Conservation (phyloP, 352 stramenopile species). For the Phytopythium litorale region DNA sequence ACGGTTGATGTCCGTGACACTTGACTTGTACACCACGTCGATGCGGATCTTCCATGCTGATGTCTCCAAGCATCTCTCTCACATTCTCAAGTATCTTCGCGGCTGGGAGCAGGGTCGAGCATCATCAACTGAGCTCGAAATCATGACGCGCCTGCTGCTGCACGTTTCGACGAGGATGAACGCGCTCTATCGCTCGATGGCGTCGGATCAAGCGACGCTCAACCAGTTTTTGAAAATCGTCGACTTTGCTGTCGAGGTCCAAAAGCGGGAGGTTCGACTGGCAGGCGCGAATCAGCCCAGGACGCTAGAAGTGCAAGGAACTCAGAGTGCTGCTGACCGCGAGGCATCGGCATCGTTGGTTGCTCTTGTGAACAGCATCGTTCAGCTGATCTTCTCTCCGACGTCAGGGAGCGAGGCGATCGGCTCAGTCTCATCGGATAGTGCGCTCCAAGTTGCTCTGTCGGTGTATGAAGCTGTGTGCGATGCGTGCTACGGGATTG, state of each 20-base stretch:
- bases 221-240: slow-evolving; percentile 29
- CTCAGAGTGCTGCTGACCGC: background rate
- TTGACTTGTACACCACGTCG: slow-evolving; percentile 52
- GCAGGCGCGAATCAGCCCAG: background rate
- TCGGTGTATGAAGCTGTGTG: slow-evolving; percentile 19
- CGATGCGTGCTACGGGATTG: slow-evolving; percentile 25
- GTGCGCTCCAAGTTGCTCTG: slow-evolving; percentile 16
- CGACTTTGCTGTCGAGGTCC: slow-evolving; percentile 27
- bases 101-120: slow-evolving; percentile 26
- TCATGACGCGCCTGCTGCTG: slow-evolving; percentile 33
- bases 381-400: slow-evolving; percentile 30
- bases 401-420: background rate
- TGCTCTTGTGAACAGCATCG: slow-evolving; percentile 43
- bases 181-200: slow-evolving; percentile 28
- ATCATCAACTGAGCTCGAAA: slow-evolving; percentile 36
- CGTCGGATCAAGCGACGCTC: slow-evolving; percentile 20
- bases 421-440: background rate
- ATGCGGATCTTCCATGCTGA: slow-evolving; percentile 46
- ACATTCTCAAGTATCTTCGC: slow-evolving; percentile 37
- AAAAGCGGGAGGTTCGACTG: slow-evolving; percentile 22
- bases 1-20: slow-evolving; percentile 25
- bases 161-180: slow-evolving; percentile 34
- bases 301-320: background rate
- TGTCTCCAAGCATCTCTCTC: slow-evolving; percentile 37
- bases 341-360: slow-evolving; percentile 31